phyloP scores from a whole-genome alignment of 495 filamentous ascomycete genomes.

The Tuber melanosporum region DNA sequence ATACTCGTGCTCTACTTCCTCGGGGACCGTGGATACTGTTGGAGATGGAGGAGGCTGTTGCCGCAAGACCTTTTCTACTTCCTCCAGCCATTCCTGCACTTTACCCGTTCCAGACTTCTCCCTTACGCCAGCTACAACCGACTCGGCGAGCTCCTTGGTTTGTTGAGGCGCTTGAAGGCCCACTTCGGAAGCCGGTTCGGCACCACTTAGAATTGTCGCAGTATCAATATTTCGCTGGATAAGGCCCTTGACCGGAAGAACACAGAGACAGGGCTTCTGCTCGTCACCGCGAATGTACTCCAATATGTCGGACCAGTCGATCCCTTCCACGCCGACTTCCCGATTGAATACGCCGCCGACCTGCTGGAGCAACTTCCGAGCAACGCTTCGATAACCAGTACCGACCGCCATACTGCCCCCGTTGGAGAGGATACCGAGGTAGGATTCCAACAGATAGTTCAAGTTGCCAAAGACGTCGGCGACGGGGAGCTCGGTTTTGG shows the following conservation, averaged over 20 bases:
- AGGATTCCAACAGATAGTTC: conserved; percentile 75
- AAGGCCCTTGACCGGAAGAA: conserved; percentile 39
- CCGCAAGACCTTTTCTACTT: conserved; percentile 40
- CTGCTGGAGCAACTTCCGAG: conserved; percentile 84
- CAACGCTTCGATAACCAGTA: conserved; percentile 89
- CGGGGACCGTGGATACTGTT: conserved; percentile 14
- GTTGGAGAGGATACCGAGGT: conserved; percentile 67
- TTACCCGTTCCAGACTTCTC: conserved; percentile 34
- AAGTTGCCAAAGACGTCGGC: conserved; percentile 45
- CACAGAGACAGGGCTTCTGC: conserved; percentile 58
- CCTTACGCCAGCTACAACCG: conserved; percentile 37
- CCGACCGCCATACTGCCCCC: conserved; percentile 91
- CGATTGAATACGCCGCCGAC: conserved; percentile 88
- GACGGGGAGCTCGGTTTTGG: conserved; percentile 30
- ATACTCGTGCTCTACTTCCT: conserved; percentile 34
- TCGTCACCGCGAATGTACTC: conserved; percentile 83
- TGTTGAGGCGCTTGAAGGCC: conserved; percentile 15
- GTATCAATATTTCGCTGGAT: conserved; percentile 33
- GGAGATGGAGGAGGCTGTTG: conserved; percentile 29
- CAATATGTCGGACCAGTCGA: conserved; percentile 96
- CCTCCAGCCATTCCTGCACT: conserved; percentile 41
- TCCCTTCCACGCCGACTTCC: conserved; percentile 74
- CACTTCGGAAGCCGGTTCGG: conserved; percentile 6
- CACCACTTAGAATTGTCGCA: conserved; percentile 26
- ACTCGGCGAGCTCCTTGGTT: conserved; percentile 38